These are phyloP conservation scores for Antarctomyces pellizariae DNA, from an alignment of 495 filamentous ascomycete species.

Conservation along the genomic window DNA sequence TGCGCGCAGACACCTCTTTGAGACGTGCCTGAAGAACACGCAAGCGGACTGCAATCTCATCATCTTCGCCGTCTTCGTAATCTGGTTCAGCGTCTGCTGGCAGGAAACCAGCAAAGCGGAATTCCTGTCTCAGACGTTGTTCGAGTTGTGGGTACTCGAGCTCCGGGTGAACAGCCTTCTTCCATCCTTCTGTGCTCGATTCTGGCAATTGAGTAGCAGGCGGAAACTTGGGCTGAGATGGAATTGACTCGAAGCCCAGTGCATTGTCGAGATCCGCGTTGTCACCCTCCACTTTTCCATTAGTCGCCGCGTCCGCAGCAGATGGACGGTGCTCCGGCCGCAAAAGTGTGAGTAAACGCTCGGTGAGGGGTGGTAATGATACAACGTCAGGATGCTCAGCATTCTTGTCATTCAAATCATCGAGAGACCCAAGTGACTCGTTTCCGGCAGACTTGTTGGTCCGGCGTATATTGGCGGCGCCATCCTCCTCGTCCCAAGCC, in stretches of 20 bases:
- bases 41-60: constrained; percentile 78
- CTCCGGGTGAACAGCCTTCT: constrained; percentile 33
- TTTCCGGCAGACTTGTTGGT: constrained; percentile 48
- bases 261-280: constrained; percentile 28
- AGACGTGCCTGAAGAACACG: constrained; percentile 66
- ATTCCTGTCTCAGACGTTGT: constrained; percentile 71
- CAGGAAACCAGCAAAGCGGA: constrained; percentile 82
- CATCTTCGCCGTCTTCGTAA: constrained; percentile 77
- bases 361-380: too few species aligned
- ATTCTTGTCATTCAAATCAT: constrained; percentile 61
- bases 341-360: constrained; percentile 64
- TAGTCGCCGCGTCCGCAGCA: constrained; percentile 29
- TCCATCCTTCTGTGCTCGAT: constrained; percentile 32
- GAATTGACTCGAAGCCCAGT: constrained; percentile 17
- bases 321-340: constrained; percentile 56
- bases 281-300: constrained; percentile 32
- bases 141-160: constrained; percentile 70
- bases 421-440: constrained; percentile 60
- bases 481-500: constrained; percentile 84
- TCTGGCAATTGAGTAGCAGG: constrained; percentile 60
- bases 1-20: constrained; percentile 54
- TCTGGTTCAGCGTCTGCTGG: constrained; percentile 42
- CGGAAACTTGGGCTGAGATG: constrained; percentile 19
- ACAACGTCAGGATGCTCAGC: too few species aligned
- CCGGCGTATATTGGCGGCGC: constrained; percentile 38